phyloP scores from a whole-genome alignment of 1,139 yeast species.

The Ogataea hybrid region DNA sequence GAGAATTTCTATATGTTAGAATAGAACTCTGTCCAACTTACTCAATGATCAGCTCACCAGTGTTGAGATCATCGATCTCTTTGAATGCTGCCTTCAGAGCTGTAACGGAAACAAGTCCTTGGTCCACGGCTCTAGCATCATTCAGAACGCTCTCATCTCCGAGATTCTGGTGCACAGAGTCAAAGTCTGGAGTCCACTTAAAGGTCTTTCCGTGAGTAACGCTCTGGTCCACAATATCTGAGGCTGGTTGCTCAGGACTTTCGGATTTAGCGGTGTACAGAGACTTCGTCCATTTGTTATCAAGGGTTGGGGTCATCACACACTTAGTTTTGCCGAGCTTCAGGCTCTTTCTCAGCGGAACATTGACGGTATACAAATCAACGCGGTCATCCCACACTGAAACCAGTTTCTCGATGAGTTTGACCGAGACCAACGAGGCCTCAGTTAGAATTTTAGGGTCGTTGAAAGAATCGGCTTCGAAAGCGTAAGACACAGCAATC shows the following conservation, averaged over 20 bases:
- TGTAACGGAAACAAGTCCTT: conserved; percentile 65
- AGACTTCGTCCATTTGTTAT: conserved; percentile 65
- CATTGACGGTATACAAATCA: conserved; percentile 79
- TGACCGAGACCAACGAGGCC: conserved; percentile 69
- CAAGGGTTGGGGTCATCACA: conserved; percentile 71
- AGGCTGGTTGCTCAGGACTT: conserved; percentile 28
- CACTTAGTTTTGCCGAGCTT: conserved; percentile 50
- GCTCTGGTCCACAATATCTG: conserved; percentile 46
- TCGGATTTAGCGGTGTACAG: conserved; percentile 18
- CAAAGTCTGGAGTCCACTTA: conserved; percentile 84
- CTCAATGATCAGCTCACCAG: conserved; percentile 40
- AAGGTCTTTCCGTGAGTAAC: conserved; percentile 45
- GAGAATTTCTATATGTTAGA: conserved; percentile 9
- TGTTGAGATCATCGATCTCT: conserved; percentile 44
- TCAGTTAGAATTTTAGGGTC: conserved; percentile 52
- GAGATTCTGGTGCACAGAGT: conserved; percentile 61
- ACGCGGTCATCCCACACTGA: conserved; percentile 53
- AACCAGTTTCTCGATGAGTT: conserved; percentile 57
- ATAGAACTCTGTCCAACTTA: conserved; percentile 12
- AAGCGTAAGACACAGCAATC: conserved; percentile 83
- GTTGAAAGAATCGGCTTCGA: conserved; percentile 49
- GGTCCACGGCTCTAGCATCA: conserved; percentile 54
- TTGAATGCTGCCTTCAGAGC: conserved; percentile 78
- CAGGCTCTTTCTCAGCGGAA: conserved; percentile 59
- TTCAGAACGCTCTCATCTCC: conserved; percentile 46